Conservation (phyloP, 257 asterid genomes). For the Capsicum rhomboideum region DNA sequence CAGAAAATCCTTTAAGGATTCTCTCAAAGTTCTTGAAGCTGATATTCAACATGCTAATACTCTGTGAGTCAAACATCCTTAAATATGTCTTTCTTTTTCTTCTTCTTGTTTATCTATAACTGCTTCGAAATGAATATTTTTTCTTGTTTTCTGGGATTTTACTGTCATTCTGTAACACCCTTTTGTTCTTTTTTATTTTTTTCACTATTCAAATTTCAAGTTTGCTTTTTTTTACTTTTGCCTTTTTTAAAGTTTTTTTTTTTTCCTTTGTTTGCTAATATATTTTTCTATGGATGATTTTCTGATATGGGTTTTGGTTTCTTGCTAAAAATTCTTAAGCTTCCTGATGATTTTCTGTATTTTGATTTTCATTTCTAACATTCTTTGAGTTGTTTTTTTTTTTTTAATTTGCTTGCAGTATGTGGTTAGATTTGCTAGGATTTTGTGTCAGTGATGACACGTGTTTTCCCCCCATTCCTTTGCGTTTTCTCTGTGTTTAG, state of each 20-base stretch:
- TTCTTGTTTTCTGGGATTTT: neutral
- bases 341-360: neutral
- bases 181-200: neutral
- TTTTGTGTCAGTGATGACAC: neutral
- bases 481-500: neutral
- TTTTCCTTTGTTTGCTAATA: neutral
- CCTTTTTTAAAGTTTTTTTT: fast-evolving
- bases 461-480: neutral
- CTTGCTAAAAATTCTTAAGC: neutral
- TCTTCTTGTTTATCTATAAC: neutral
- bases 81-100: neutral
- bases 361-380: neutral
- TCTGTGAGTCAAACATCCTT: conserved; percentile 30
- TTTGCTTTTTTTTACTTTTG: neutral
- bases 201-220: neutral
- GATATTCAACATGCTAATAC: conserved; percentile 90
- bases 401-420: neutral
- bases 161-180: neutral
- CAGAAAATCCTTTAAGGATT: conserved; percentile 73
- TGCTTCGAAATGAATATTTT: neutral
- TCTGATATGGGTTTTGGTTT: neutral
- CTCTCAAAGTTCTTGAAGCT: conserved; percentile 78
- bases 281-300: neutral
- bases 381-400: neutral
- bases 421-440: neutral